Evolutionary conservation across 371 early-diverging fungal species (phyloP).

Genomic region (Capillidium rhysosporum): DNA sequence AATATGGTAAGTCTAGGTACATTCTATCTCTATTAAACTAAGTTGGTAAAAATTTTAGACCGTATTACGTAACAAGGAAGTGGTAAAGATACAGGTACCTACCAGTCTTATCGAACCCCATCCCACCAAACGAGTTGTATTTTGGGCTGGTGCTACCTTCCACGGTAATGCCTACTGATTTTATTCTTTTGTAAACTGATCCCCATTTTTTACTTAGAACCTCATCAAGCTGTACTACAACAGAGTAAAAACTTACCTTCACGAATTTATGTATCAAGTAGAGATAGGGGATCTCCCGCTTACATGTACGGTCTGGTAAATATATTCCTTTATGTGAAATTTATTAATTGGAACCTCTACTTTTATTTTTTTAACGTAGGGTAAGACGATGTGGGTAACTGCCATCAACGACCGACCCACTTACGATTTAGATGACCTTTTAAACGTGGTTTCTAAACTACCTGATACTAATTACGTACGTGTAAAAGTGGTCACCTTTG

Average conservation of each 20-base stretch:
- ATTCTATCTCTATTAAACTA: not conserved
- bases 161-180: constrained; percentile 17
- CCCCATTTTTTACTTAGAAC: constrained; percentile 18
- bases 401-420: constrained; percentile 43
- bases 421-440: constrained; percentile 34
- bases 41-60: constrained; percentile 8
- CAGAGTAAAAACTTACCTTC: constrained; percentile 52
- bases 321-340: not conserved
- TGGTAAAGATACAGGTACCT: constrained; percentile 32
- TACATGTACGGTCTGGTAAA: constrained; percentile 52
- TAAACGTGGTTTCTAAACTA: constrained; percentile 36
- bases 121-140: constrained; percentile 37
- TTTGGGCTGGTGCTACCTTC: constrained; percentile 51
- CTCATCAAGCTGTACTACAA: constrained; percentile 65
- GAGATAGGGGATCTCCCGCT: constrained; percentile 57
- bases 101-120: constrained; percentile 42
- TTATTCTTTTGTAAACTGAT: not conserved
- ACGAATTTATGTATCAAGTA: constrained; percentile 47
- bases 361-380: constrained; percentile 9
- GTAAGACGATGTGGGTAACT: constrained; percentile 62
- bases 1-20: constrained; percentile 14
- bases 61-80: constrained; percentile 40
- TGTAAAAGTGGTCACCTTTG: constrained; percentile 63
- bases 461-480: constrained; percentile 55
- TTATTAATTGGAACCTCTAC: not conserved